Conservation (phyloP, 106 monocot species). For the Narthecium ossifragum region DNA sequence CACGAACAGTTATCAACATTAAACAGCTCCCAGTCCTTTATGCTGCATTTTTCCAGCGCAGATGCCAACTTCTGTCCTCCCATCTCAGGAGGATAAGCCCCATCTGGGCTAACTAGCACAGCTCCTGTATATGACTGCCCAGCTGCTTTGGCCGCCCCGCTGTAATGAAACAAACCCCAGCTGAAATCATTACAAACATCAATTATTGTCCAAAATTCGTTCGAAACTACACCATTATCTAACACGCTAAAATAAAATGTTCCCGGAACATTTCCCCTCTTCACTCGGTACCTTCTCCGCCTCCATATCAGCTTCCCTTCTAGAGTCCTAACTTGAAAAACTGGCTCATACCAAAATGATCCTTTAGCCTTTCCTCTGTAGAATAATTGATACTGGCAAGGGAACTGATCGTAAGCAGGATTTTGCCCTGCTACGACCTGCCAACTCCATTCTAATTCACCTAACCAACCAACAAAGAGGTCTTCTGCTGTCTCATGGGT, state of each 20-base stretch:
- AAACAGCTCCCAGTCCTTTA: slow-evolving; percentile 88
- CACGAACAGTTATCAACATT: slow-evolving; percentile 70
- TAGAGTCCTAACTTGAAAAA: slow-evolving; percentile 75
- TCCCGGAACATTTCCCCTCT: slow-evolving; percentile 55
- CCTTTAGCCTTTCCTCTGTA: slow-evolving; percentile 81
- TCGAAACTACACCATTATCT: slow-evolving; percentile 85
- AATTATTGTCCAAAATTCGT: slow-evolving; percentile 88
- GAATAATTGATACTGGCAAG: slow-evolving; percentile 88
- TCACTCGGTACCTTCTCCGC: slow-evolving; percentile 60
- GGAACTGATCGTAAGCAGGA: slow-evolving; percentile 94
- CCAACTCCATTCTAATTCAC: slow-evolving; percentile 80
- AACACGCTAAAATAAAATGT: slow-evolving; percentile 79
- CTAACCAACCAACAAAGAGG: slow-evolving; percentile 89
- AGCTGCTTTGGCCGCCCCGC: slow-evolving; percentile 72
- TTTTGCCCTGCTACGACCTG: slow-evolving; percentile 83
- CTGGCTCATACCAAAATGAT: slow-evolving; percentile 91
- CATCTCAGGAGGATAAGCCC: slow-evolving; percentile 42
- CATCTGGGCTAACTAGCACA: slow-evolving; percentile 92
- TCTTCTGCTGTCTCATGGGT: slow-evolving; percentile 90
- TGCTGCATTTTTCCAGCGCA: slow-evolving; percentile 70
- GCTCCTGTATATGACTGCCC: slow-evolving; percentile 80
- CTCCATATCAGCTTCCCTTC: slow-evolving; percentile 75
- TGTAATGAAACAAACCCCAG: slow-evolving; percentile 95
- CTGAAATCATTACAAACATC: slow-evolving; percentile 78
- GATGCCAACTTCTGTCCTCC: slow-evolving; percentile 31